Base-by-base conservation (phyloP, 2,329 filamentous ascomycete species). In the Phoma sp. region DNA sequence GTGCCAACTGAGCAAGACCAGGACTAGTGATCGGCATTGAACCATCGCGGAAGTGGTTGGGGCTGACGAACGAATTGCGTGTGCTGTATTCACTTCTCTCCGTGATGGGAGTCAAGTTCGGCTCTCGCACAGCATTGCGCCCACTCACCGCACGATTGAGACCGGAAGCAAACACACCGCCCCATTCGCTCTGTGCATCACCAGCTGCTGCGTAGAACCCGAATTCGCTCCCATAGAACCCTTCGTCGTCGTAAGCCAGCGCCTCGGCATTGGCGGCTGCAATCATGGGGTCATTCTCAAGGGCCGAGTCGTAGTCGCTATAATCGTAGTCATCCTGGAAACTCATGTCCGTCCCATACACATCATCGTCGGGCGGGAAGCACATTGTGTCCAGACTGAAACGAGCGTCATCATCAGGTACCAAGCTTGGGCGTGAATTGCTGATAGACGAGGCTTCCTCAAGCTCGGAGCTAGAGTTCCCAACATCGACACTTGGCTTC, bases 41-140 rank as follows among this genome's bases (percentile, higher is more conserved):
- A 78, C 84, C 52, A 80, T 84, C 55, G 9, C 75, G 70, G 55
- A 77, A 76, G 48, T 78, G 76, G 23, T 85, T 84, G 57, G 93
- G 78, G 54, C 89, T 91, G 78, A 96, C 90, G 54, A 96, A 85
- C 0, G 90, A 96, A 71, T 97, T 98, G 39, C 95, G 86, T 55
- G 96, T 96, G 37, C 91, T 96, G 79, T 96, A 97, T 75, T 99
- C 95, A 55, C 91, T 96, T 10, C 93, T 86, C 73, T 98, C 95
- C 0, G 93, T 98, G 65, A 99, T 98, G 5, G 95, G 95, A 1
- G 95, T 98, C 42, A 99, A 79, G 66, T 95, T 97, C 1, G 95
- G 93, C 71, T 97, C 93, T 36, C 89, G 86, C 18, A 90, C 69
- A 4, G 71, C 73, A 53, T 76, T 75, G 23, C 73, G 86, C 18